Base-by-base conservation (phyloP, 768 basidiomycete species). In the Coprinopsis strossmayeri region DNA sequence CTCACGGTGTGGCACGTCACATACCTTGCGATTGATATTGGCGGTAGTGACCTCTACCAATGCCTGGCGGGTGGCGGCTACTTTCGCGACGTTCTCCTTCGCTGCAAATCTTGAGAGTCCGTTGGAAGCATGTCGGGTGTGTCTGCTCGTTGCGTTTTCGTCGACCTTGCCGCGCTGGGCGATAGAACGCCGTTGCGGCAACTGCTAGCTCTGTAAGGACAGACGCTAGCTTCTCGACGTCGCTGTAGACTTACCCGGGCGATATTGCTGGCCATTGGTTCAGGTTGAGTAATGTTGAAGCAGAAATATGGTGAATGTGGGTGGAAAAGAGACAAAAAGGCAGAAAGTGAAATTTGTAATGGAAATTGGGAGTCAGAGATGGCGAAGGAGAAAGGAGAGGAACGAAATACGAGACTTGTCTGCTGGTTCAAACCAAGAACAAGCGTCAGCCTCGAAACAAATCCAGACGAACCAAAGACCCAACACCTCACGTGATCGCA, bases 21-120 rank as follows among this genome's bases (percentile, higher is more conserved):
- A 55, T 59, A 85, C 87, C 71, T 85, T 89, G 62, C 81, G 79
- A 64, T 88, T 89, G 45, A 88, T 78, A 48, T 84, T 82, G 52
- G 78, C 78, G 44, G 78, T 82, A 38, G 86, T 86, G 54, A 93
- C 90, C 67, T 92, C 91, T 50, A 82, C 79, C 43, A 94, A 74
- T 34, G 82, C 89, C 26, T 84, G 74, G 55, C 91, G 78, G 62
- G 82, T 79, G 18, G 72, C 67, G 26, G 43, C 73, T 27, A 69
- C 70, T 72, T 90, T 91, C 55, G 72, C 65, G 28, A 58, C 64
- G 52, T 68, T 69, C 49, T 76, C 72, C 61, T 76, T 76, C 26
- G 71, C 64, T 40, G 73, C 57, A 55, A 77, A 68, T 45, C 83
- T 79, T 49, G 76, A 69, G 37, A 78, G 66, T 35, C 74, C 77